These are phyloP conservation scores for Trichoderma parareesei DNA, from an alignment of 495 filamentous ascomycete genomes.

Conservation along the genomic window DNA sequence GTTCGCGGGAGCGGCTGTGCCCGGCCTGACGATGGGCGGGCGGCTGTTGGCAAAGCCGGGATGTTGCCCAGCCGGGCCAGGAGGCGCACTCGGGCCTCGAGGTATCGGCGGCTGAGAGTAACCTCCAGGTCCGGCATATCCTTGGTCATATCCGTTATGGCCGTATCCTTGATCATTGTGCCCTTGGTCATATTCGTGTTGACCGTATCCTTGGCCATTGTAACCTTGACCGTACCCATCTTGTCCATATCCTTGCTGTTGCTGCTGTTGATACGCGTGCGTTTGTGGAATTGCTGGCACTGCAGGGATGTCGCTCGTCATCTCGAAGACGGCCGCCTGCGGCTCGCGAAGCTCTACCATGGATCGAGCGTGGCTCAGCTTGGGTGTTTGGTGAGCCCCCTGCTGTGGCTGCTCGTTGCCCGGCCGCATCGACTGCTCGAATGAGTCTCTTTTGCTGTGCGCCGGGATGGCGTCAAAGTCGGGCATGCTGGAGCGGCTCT, in stretches of 20 bases:
- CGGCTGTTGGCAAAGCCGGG: neutral
- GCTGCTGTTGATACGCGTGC: neutral
- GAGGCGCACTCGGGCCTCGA: conserved; percentile 15
- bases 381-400: conserved; percentile 33
- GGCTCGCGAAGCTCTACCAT: conserved; percentile 59
- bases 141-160: neutral
- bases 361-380: conserved; percentile 50
- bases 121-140: conserved; percentile 13
- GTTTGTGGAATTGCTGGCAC: conserved; percentile 30
- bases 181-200: conserved; percentile 10
- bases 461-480: conserved; percentile 63
- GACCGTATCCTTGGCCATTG: conserved; percentile 20
- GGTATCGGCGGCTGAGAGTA: conserved; percentile 18
- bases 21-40: conserved; percentile 17
- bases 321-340: conserved; percentile 60
- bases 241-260: conserved; percentile 21
- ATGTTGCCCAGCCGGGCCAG: conserved; percentile 20
- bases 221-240: conserved; percentile 3
- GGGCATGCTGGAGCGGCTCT: conserved; percentile 49
- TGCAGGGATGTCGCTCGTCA: conserved; percentile 52
- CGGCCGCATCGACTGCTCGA: conserved; percentile 35
- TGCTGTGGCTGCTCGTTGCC: conserved; percentile 30
- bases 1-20: conserved; percentile 25
- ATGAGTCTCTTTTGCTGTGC: conserved; percentile 37
- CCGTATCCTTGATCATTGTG: too few relatives aligned